Conservation (phyloP, 352 stramenopile genomes). For the Pythium grandisporangium region DNA sequence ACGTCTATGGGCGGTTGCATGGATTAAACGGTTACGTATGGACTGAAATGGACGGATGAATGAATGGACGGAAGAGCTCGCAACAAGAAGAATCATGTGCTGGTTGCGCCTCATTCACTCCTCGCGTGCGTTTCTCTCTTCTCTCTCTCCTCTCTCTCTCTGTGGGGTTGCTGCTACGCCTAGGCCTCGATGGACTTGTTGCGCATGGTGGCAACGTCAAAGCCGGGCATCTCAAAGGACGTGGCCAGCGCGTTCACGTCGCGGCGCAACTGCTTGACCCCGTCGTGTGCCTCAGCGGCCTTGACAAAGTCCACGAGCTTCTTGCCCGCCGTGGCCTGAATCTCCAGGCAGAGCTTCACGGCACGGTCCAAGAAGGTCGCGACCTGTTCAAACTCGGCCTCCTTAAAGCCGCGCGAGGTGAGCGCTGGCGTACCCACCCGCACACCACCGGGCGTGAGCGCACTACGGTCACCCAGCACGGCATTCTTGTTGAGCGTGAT, state of each 20-base stretch:
- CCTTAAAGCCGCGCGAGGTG: slow-evolving; percentile 96
- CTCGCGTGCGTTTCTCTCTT: too few relatives aligned
- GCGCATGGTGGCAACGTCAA: slow-evolving; percentile 87
- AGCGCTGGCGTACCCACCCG: slow-evolving; percentile 94
- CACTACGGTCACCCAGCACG: slow-evolving; percentile 93
- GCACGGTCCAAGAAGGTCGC: slow-evolving; percentile 94
- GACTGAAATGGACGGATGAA: too few relatives aligned
- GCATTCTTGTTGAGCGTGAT: slow-evolving; percentile 99
- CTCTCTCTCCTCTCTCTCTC: too few relatives aligned
- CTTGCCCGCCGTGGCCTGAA: slow-evolving; percentile 88
- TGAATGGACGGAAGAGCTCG: too few relatives aligned
- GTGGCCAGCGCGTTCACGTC: slow-evolving; percentile 93
- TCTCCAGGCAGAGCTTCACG: slow-evolving; percentile 90
- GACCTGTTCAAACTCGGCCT: slow-evolving; percentile 94
- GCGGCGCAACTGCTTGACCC: slow-evolving; percentile 83
- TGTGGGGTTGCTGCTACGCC: too few relatives aligned
- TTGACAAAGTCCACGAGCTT: slow-evolving; percentile 92
- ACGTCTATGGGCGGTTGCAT: too few relatives aligned
- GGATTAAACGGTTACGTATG: too few relatives aligned
- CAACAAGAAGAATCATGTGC: too few relatives aligned
- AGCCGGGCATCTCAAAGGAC: slow-evolving; percentile 95
- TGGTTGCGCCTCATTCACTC: too few relatives aligned
- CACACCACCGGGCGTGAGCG: slow-evolving; percentile 93
- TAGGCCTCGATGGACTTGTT: slow-evolving; percentile 78
- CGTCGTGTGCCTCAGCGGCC: slow-evolving; percentile 73